A percentile compares a stretch with the other conserved stretches of the same genome.
Evolutionary conservation across 2,329 filamentous ascomycete genomes (phyloP).

Genomic region (Trichoderma citrinoviride): DNA sequence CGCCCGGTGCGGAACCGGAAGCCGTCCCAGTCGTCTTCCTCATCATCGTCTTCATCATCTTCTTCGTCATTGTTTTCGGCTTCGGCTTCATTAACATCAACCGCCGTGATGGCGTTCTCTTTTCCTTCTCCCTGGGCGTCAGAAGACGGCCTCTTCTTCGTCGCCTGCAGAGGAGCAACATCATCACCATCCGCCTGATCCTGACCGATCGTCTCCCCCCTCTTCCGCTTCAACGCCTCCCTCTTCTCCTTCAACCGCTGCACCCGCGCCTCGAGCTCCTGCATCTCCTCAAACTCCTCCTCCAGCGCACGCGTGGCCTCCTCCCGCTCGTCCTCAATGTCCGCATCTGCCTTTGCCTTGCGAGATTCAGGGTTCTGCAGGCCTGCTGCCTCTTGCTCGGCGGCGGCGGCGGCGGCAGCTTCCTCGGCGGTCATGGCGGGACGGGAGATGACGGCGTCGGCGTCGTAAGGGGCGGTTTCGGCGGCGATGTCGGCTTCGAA

Average conservation of each 20-base stretch:
- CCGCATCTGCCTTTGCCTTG: slow-evolving; percentile 53
- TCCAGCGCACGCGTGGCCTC: slow-evolving; percentile 71
- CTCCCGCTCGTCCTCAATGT: slow-evolving; percentile 67
- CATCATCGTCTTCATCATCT: slow-evolving; percentile 34
- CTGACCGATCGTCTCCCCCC: slow-evolving; percentile 32
- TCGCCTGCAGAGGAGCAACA: slow-evolving; percentile 9
- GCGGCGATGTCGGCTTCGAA: slow-evolving; percentile 79
- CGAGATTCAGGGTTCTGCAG: slow-evolving; percentile 34
- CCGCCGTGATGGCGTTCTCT: slow-evolving; percentile 31
- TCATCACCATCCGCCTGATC: slow-evolving; percentile 27
- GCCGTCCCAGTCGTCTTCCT: slow-evolving; percentile 56
- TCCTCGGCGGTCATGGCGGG: slow-evolving; percentile 65
- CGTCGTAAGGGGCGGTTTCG: slow-evolving; percentile 36
- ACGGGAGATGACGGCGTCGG: slow-evolving; percentile 63
- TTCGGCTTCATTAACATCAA: slow-evolving; percentile 41
- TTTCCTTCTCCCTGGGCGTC: slow-evolving; percentile 24
- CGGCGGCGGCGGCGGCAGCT: slow-evolving; percentile 52
- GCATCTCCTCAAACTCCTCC: slow-evolving; percentile 81
- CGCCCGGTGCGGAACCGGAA: slow-evolving; percentile 48
- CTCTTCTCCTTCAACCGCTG: slow-evolving; percentile 65
- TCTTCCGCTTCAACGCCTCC: slow-evolving; percentile 56
- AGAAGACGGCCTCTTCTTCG: neutral
- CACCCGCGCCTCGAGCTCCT: slow-evolving; percentile 70
- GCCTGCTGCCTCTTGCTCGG: slow-evolving; percentile 38
- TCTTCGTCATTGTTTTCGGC: slow-evolving; percentile 51